Evolutionary conservation across 2,329 filamentous ascomycete species (phyloP).

Genomic region (Fusarium liriodendri): DNA sequence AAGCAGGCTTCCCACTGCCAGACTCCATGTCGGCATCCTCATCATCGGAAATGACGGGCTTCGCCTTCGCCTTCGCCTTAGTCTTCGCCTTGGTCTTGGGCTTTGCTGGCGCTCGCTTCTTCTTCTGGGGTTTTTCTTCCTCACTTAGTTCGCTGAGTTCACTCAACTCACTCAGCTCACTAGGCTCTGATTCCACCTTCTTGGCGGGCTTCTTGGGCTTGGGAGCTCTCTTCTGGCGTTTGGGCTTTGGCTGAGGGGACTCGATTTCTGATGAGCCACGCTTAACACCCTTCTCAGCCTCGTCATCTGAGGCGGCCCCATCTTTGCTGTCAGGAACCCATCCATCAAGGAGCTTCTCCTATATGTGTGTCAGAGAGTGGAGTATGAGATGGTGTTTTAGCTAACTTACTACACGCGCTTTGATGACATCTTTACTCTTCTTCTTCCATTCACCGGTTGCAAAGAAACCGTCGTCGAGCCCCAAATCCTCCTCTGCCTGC

Average conservation of each 20-base stretch:
- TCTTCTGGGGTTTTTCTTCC: slow-evolving; percentile 41
- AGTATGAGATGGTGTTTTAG: neutral
- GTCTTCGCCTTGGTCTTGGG: slow-evolving; percentile 19
- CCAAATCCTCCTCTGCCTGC: slow-evolving; percentile 60
- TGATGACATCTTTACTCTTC: slow-evolving; percentile 69
- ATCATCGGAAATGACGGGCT: slow-evolving; percentile 46
- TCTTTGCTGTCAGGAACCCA: slow-evolving; percentile 46
- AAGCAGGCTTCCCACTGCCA: slow-evolving; percentile 17
- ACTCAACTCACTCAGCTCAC: slow-evolving; percentile 37
- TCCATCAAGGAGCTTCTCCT: slow-evolving; percentile 53
- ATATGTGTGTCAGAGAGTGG: slow-evolving; percentile 4
- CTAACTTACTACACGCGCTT: slow-evolving; percentile 62
- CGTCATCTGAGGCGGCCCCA: slow-evolving; percentile 40
- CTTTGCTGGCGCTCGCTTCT: slow-evolving; percentile 26
- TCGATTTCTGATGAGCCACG: slow-evolving; percentile 48
- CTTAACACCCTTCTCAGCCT: slow-evolving; percentile 47
- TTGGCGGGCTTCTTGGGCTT: slow-evolving; percentile 35
- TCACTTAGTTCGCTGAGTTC: slow-evolving; percentile 39
- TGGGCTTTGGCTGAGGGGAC: slow-evolving; percentile 53
- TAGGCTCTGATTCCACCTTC: slow-evolving; percentile 36
- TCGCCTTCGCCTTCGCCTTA: slow-evolving; percentile 35
- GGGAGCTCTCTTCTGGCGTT: slow-evolving; percentile 52
- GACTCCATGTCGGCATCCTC: slow-evolving; percentile 25
- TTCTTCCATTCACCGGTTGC: slow-evolving; percentile 64
- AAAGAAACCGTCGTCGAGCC: slow-evolving; percentile 64